Percentiles rank a stretch among this genome's conserved stretches.
Evolutionary conservation across 2,329 filamentous ascomycete species (phyloP).

Genomic region (Didymella segeticola): DNA sequence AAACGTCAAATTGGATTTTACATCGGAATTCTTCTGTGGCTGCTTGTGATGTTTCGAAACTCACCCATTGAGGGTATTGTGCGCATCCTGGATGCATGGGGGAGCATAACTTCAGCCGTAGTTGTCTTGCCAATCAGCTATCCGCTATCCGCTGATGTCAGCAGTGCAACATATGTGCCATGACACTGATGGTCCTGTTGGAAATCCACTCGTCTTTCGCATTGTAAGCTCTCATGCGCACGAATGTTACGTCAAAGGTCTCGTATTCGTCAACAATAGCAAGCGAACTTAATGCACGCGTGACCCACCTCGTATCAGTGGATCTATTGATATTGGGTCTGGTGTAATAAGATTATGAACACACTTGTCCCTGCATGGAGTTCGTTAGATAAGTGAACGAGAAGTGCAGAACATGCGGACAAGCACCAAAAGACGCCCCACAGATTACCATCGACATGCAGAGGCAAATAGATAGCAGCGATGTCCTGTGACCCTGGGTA

Average conservation of each 20-base stretch:
- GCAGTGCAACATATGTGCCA: background rate
- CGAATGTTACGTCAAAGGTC: background rate
- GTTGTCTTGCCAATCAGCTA: too few species aligned
- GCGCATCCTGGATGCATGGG: too few species aligned
- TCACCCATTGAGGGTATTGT: background rate
- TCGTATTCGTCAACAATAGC: conserved; percentile 4
- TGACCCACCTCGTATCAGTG: conserved; percentile 11
- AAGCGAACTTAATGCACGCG: too few species aligned
- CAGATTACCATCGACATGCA: too few species aligned
- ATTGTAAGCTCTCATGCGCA: background rate
- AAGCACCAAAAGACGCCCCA: too few species aligned
- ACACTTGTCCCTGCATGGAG: too few species aligned
- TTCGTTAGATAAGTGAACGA: background rate
- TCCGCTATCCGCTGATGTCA: too few species aligned
- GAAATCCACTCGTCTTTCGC: background rate
- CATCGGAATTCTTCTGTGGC: background rate
- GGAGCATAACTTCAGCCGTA: too few species aligned
- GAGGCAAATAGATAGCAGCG: too few species aligned
- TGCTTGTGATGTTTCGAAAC: background rate
- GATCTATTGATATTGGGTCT: background rate
- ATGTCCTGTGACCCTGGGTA: too few species aligned
- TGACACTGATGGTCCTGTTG: background rate
- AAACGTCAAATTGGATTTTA: background rate
- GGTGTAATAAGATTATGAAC: conserved; percentile 2
- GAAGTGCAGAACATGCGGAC: background rate